Evolutionary conservation across 306 rosid genomes (phyloP).

Genomic region (Dryas octopetala): DNA sequence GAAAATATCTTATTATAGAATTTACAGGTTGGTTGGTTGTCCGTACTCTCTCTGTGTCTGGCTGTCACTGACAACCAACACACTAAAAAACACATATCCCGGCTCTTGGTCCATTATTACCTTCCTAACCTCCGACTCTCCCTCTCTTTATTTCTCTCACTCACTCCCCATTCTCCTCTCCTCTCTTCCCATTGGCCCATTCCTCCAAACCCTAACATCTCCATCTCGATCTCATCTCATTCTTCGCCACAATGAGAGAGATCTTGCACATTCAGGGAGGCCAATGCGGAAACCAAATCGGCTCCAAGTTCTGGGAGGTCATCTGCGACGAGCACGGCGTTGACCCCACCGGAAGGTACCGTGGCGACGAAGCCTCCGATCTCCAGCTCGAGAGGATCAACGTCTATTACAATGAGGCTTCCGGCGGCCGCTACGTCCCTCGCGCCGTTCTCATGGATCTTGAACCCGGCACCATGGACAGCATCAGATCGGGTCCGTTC

Average conservation of each 20-base stretch:
- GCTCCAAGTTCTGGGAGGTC: constrained; percentile 94
- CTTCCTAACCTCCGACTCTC: constrained; percentile 47
- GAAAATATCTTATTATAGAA: neutral
- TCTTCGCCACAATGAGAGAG: constrained; percentile 61
- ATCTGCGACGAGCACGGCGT: constrained; percentile 91
- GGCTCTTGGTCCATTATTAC: constrained; percentile 49
- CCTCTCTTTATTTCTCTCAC: constrained; percentile 15
- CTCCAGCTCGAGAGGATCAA: constrained; percentile 84
- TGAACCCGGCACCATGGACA: constrained; percentile 93
- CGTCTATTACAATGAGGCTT: constrained; percentile 86
- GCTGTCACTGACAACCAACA: constrained; percentile 30
- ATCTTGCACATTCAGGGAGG: constrained; percentile 89
- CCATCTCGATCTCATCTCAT: neutral
- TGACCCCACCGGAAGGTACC: constrained; percentile 71
- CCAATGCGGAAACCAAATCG: constrained; percentile 97
- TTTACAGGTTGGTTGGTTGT: neutral
- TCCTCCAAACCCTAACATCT: neutral
- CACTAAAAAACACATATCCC: constrained; percentile 39
- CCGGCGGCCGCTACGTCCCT: constrained; percentile 89
- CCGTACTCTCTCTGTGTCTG: constrained; percentile 7
- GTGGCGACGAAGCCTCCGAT: constrained; percentile 47
- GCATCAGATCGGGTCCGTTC: constrained; percentile 89
- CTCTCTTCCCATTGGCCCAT: constrained; percentile 10
- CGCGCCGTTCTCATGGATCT: constrained; percentile 96
- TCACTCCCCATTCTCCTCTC: constrained; percentile 11